Percentiles rank a stretch among this genome's conserved stretches.
These are phyloP conservation scores for Penicillium diatomitis DNA, from an alignment of 495 filamentous ascomycete genomes.

Conservation along the genomic window DNA sequence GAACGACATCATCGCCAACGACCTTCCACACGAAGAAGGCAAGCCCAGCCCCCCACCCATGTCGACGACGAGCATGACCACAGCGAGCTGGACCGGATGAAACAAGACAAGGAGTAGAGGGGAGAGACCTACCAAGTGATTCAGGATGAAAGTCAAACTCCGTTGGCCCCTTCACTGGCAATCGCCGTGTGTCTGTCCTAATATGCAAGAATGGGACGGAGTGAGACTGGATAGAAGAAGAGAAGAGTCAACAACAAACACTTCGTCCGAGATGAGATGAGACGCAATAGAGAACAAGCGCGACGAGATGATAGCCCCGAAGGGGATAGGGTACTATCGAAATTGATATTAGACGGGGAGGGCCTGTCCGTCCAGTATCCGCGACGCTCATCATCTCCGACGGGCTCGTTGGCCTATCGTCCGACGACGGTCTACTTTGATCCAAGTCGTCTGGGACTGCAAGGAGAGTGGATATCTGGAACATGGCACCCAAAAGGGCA, in stretches of 20 bases:
- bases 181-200: conserved; percentile 20
- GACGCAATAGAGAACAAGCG: background rate
- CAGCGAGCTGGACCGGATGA: background rate
- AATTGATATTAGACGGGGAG: conserved; percentile 13
- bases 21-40: background rate
- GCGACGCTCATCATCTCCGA: conserved; percentile 26
- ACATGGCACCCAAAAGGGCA: conserved; percentile 18
- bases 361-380: conserved; percentile 8
- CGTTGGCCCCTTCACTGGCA: conserved; percentile 11
- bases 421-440: conserved; percentile 3
- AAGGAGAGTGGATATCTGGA: conserved; percentile 26
- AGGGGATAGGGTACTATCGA: conserved; percentile 2
- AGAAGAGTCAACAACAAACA: conserved; percentile 35
- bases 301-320: background rate
- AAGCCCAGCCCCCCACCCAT: background rate
- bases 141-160: conserved; percentile 15
- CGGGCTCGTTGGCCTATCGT: conserved; percentile 1
- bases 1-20: background rate
- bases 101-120: background rate
- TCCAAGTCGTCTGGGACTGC: conserved; percentile 18
- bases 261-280: background rate
- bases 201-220: conserved; percentile 25
- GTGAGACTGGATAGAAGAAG: conserved; percentile 15
- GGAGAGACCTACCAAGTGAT: conserved; percentile 25
- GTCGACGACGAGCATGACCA: background rate